A percentile compares a stretch with the other conserved stretches of the same genome.
Evolutionary conservation across 257 asterid genomes (phyloP).

Genomic region (Nicotiana attenuata): DNA sequence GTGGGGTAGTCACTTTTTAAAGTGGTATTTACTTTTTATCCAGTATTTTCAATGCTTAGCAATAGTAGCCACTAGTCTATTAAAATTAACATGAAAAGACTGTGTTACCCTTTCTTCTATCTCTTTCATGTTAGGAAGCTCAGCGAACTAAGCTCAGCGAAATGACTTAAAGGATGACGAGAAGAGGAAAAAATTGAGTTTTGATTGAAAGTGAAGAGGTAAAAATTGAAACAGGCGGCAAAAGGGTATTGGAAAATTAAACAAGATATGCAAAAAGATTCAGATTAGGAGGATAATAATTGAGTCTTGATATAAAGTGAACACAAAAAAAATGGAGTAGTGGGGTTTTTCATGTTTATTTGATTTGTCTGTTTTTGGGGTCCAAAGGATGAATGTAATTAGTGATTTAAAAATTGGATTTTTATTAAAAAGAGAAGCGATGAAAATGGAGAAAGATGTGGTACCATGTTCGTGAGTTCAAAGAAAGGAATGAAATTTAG

Average conservation of each 20-base stretch:
- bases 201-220: constrained; percentile 7
- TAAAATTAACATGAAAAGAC: no score
- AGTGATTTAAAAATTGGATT: background rate
- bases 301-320: constrained; percentile 8
- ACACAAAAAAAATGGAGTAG: background rate
- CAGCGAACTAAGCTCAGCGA: no score
- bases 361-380: background rate
- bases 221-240: background rate
- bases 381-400: background rate
- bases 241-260: background rate
- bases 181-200: constrained; percentile 5
- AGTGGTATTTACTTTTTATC: no score
- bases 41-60: no score
- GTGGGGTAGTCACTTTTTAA: no score
- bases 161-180: no score
- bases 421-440: background rate
- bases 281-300: background rate
- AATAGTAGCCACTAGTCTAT: no score
- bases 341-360: background rate
- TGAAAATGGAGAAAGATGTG: constrained; percentile 23
- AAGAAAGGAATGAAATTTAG: constrained; percentile 16
- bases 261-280: background rate
- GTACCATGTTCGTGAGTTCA: constrained; percentile 32
- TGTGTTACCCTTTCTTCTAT: no score
- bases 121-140: no score